Evolutionary conservation across 2,329 filamentous ascomycete species (phyloP).

Genomic region (Penicillium sp.): DNA sequence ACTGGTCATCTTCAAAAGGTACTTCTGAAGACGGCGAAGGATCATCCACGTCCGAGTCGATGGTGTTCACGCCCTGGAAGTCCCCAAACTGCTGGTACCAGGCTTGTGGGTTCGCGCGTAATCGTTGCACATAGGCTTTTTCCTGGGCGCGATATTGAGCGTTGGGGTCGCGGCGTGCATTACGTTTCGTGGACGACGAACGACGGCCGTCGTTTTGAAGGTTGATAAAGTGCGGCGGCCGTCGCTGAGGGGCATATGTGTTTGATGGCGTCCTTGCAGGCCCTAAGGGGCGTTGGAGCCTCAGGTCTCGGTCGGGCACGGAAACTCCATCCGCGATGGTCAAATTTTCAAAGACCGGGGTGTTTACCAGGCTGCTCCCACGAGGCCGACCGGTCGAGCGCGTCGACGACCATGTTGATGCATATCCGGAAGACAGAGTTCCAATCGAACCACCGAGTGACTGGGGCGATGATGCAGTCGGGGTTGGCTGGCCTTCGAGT

Average conservation of each 20-base stretch:
- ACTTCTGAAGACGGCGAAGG: conserved; percentile 83
- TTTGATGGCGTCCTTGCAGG: conserved; percentile 72
- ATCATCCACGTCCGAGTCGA: conserved; percentile 81
- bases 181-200: conserved; percentile 54
- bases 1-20: conserved; percentile 75
- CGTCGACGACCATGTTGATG: conserved; percentile 35
- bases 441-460: conserved; percentile 23
- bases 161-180: conserved; percentile 59
- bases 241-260: conserved; percentile 67
- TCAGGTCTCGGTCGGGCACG: conserved; percentile 32
- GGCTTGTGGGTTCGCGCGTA: conserved; percentile 74
- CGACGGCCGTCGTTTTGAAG: conserved; percentile 49
- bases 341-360: conserved; percentile 40
- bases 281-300: conserved; percentile 63
- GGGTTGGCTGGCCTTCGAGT: conserved; percentile 29
- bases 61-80: conserved; percentile 66
- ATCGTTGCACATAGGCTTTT: conserved; percentile 87
- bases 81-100: conserved; percentile 63
- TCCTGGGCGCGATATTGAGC: conserved; percentile 80
- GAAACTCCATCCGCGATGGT: conserved; percentile 26
- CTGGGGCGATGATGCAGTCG: conserved; percentile 30
- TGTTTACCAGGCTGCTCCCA: conserved; percentile 38
- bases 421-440: conserved; percentile 18
- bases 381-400: conserved; percentile 38
- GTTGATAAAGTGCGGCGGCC: conserved; percentile 49